Percentiles rank a stretch among this genome's conserved stretches.
Conservation (phyloP, 805 yeast species). For the Starmerella bombi region DNA sequence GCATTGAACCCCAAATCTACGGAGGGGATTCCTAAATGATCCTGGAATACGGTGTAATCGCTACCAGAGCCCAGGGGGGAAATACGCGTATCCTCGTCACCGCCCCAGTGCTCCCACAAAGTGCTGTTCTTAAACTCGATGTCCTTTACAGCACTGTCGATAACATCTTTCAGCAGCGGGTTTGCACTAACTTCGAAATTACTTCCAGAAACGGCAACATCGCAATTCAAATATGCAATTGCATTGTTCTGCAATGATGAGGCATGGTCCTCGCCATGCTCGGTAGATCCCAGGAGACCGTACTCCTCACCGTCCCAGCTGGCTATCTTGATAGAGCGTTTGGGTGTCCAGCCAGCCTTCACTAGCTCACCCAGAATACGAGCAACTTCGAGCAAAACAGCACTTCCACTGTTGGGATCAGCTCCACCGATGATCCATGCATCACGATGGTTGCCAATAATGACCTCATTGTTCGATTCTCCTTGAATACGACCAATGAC, state of each 20-base stretch:
- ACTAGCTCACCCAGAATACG: slow-evolving; percentile 42
- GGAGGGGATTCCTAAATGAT: slow-evolving; percentile 32
- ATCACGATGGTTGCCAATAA: slow-evolving; percentile 68
- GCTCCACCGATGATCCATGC: slow-evolving; percentile 75
- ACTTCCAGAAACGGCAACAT: slow-evolving; percentile 50
- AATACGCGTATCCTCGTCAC: slow-evolving; percentile 28
- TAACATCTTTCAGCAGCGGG: slow-evolving; percentile 41
- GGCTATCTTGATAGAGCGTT: slow-evolving; percentile 53
- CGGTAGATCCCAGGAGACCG: slow-evolving; percentile 65
- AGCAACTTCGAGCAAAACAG: slow-evolving; percentile 50
- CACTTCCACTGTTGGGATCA: slow-evolving; percentile 67
- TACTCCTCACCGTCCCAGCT: slow-evolving; percentile 77
- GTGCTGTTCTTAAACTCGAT: slow-evolving; percentile 33
- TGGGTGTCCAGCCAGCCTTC: slow-evolving; percentile 56
- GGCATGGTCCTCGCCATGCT: slow-evolving; percentile 53
- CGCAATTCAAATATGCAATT: slow-evolving; percentile 57
- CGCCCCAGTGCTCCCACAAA: slow-evolving; percentile 29
- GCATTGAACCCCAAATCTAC: slow-evolving; percentile 45
- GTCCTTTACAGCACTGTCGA: slow-evolving; percentile 34
- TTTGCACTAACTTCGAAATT: slow-evolving; percentile 41
- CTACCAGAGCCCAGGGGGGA: slow-evolving; percentile 53
- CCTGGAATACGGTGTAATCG: slow-evolving; percentile 41
- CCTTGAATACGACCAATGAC: slow-evolving; percentile 53
- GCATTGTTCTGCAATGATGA: slow-evolving; percentile 36
- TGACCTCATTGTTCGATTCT: slow-evolving; percentile 38